Evolutionary conservation across 148 eudicot species (phyloP).

Genomic region (Selenicereus undatus): DNA sequence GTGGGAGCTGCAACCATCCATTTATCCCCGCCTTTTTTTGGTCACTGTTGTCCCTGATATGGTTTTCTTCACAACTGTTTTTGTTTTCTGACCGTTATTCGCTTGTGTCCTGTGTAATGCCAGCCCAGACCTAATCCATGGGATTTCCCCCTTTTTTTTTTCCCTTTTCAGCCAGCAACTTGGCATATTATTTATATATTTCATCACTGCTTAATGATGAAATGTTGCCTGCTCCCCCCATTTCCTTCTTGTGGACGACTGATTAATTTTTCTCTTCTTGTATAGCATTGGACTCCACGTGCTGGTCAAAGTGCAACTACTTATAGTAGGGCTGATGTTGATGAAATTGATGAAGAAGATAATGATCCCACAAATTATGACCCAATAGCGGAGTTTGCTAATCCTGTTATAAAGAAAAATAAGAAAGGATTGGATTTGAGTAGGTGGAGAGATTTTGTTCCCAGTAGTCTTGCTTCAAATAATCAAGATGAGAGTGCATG

Average conservation of each 20-base stretch:
- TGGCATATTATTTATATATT: not conserved
- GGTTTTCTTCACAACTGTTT: not conserved
- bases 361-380: conserved; percentile 39
- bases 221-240: not conserved
- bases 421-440: conserved; percentile 70
- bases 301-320: conserved; percentile 25
- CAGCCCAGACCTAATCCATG: not conserved
- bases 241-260: not conserved
- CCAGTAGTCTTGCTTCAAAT: conserved; percentile 18
- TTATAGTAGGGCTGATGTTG: conserved; percentile 22
- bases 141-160: too few relatives aligned
- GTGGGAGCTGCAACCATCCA: not conserved
- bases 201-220: not conserved
- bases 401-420: conserved; percentile 59
- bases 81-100: not conserved
- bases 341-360: conserved; percentile 35
- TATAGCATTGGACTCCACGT: conserved; percentile 73
- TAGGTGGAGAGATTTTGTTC: conserved; percentile 47
- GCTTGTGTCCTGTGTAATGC: not conserved
- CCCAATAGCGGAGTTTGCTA: conserved; percentile 48
- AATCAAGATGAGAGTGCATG: conserved; percentile 20
- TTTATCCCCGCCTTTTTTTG: not conserved
- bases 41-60: not conserved
- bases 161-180: too few relatives aligned
- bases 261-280: not conserved